Percentiles rank a stretch among this genome's conserved stretches.
These are phyloP conservation scores for Paramecium tetraurelia DNA, from an alignment of 73 alveolate species.

Conservation along the genomic window DNA sequence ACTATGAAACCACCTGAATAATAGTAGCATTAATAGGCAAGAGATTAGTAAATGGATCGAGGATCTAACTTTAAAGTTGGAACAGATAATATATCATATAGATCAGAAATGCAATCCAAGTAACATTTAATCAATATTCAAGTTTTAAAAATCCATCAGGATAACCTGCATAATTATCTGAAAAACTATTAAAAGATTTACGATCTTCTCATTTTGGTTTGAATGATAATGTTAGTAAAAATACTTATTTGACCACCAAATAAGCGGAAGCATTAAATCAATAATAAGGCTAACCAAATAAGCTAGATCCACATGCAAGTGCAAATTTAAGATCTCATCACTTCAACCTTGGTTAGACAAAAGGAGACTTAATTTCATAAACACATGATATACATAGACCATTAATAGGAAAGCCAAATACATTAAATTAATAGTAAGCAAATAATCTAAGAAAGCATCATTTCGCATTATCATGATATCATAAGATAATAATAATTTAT, in stretches of 20 bases:
- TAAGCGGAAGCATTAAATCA: background rate
- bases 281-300: background rate
- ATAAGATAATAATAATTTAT: background rate
- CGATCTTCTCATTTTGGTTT: slow-evolving; percentile 46
- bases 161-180: background rate
- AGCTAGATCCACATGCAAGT: background rate
- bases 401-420: slow-evolving; percentile 20
- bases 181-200: slow-evolving; percentile 9
- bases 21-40: background rate
- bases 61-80: slow-evolving; percentile 43
- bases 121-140: background rate
- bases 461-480: slow-evolving; percentile 24
- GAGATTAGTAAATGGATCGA: slow-evolving; percentile 45
- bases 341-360: background rate
- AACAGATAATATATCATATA: background rate
- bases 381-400: slow-evolving; percentile 52
- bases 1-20: slow-evolving; percentile 32
- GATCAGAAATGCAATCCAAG: slow-evolving; percentile 4
- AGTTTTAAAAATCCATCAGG: background rate
- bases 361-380: slow-evolving; percentile 22
- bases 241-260: slow-evolving; percentile 1
- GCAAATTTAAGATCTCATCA: slow-evolving; percentile 54
- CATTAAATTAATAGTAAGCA: slow-evolving; percentile 22
- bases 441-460: slow-evolving; percentile 38
- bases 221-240: background rate